Conservation (phyloP, 345 rosid species). For the Jatropha curcas region DNA sequence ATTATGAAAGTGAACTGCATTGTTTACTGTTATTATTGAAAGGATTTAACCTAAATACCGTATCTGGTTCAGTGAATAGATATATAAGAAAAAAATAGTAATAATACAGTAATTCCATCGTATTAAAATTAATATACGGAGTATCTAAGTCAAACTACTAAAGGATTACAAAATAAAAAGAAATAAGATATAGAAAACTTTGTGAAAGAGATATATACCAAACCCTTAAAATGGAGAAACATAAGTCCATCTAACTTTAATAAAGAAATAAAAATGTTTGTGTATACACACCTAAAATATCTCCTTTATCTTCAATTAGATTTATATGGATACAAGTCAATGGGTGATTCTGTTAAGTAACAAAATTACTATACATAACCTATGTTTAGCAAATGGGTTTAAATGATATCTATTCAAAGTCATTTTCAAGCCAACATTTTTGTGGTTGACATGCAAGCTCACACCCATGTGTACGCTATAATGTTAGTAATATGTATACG, state of each 20-base stretch:
- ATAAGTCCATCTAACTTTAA: not conserved
- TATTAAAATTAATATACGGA: too few relatives aligned
- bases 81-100: too few relatives aligned
- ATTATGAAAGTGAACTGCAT: too few relatives aligned
- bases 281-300: too few relatives aligned
- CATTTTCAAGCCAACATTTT: not conserved
- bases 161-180: not conserved
- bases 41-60: too few relatives aligned
- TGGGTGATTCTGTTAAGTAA: not conserved
- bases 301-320: not conserved
- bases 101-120: too few relatives aligned
- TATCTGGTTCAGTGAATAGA: too few relatives aligned
- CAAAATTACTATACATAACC: not conserved
- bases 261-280: not conserved
- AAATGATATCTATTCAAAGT: too few relatives aligned
- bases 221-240: not conserved
- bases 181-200: not conserved
- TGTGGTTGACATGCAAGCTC: not conserved
- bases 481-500: too few relatives aligned
- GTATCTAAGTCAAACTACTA: not conserved
- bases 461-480: not conserved
- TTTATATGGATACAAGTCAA: not conserved
- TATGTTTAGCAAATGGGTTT: not conserved
- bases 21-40: too few relatives aligned
- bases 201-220: slow-evolving; percentile 17